Evolutionary conservation across 129 eudicot species (phyloP).

Genomic region (Flaveria trinervia): DNA sequence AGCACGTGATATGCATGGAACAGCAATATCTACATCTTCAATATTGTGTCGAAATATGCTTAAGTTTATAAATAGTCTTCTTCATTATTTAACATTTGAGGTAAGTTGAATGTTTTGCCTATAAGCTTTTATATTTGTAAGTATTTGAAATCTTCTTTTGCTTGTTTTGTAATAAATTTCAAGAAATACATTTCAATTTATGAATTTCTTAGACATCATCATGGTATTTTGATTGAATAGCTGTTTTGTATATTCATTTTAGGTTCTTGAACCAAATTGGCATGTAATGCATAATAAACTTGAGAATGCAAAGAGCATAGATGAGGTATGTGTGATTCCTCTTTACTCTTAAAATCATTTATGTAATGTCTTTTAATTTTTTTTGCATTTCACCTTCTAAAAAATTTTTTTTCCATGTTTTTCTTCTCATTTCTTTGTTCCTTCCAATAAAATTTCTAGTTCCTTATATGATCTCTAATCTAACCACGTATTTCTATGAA

Average conservation of each 20-base stretch:
- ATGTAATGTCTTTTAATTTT: background rate
- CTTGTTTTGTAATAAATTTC: constrained; percentile 14
- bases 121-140: constrained; percentile 2
- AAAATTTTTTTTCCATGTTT: background rate
- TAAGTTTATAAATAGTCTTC: constrained; percentile 85
- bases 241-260: constrained; percentile 20
- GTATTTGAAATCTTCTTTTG: background rate
- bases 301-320: constrained; percentile 95
- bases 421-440: background rate
- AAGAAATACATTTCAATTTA: background rate
- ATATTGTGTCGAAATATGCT: constrained; percentile 93
- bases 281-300: constrained; percentile 93
- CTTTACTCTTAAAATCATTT: constrained; percentile 9
- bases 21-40: constrained; percentile 81
- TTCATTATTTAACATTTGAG: constrained; percentile 97
- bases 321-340: constrained; percentile 59
- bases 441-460: background rate
- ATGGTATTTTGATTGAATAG: background rate
- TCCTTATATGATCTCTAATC: background rate
- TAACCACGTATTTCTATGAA: constrained; percentile 11
- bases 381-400: background rate
- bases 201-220: background rate
- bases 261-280: constrained; percentile 99
- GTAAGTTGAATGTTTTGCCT: constrained; percentile 37
- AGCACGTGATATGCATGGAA: constrained; percentile 87